Percentiles rank a stretch among this genome's conserved stretches.
phyloP scores from a whole-genome alignment of 768 basidiomycete genomes.

The Pulveroboletus sp. region DNA sequence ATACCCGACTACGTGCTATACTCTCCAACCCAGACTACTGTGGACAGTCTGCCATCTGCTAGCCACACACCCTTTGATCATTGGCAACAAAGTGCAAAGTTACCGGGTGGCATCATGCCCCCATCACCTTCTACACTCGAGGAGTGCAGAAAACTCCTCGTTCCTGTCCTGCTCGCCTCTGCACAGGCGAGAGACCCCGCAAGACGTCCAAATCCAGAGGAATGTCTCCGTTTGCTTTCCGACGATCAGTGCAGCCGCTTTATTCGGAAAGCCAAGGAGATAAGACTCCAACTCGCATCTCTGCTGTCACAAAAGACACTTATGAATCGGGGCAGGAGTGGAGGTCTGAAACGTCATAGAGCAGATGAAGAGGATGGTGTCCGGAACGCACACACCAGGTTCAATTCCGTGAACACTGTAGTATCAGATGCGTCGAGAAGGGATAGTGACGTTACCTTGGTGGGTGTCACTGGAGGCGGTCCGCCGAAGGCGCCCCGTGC shows the following conservation, averaged over 20 bases:
- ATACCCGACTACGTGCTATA: background rate
- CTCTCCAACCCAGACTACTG: constrained; percentile 13
- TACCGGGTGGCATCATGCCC: constrained; percentile 6
- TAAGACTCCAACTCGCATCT: constrained; percentile 21
- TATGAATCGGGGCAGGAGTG: background rate
- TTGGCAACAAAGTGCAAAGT: background rate
- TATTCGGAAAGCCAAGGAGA: constrained; percentile 23
- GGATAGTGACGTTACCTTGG: constrained; percentile 27
- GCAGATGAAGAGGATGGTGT: constrained; percentile 12
- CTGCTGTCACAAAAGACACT: constrained; percentile 5
- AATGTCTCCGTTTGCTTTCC: constrained; percentile 25
- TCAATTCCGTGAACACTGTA: constrained; percentile 10
- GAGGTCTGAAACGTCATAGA: constrained; percentile 10
- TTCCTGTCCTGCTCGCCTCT: constrained; percentile 22
- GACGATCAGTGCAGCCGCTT: constrained; percentile 25
- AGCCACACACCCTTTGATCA: background rate
- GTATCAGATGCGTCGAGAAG: constrained; percentile 15
- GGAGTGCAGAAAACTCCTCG: constrained; percentile 24
- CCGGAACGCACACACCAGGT: constrained; percentile 16
- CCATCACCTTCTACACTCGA: constrained; percentile 18
- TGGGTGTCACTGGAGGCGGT: constrained; percentile 13
- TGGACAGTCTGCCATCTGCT: constrained; percentile 7
- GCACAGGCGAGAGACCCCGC: constrained; percentile 14
- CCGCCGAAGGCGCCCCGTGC: constrained; percentile 22
- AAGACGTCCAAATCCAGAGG: constrained; percentile 12